Evolutionary conservation across 1,284 basidiomycete species (phyloP), one percentile per base, ranked within the genome.

Genomic region (Melanopsichium pennsylvanicum): DNA sequence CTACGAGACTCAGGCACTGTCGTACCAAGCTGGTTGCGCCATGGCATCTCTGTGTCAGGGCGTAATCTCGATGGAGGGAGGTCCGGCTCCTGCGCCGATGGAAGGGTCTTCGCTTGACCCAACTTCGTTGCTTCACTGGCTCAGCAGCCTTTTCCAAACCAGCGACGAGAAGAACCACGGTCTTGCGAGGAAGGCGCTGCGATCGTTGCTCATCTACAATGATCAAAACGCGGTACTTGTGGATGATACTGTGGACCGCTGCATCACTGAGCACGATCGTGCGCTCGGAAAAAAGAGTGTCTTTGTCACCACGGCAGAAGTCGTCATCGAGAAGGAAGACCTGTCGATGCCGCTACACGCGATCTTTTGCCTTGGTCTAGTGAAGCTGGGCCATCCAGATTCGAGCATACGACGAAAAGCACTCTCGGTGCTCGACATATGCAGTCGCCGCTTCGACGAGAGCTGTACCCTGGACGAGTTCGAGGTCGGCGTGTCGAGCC

Each of bases 1-100:
- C 88, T 71, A 85, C 86, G 74, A 84, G 81, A 72, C 76, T 72
- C 69, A 83, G 76, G 54, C 79, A 72, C 59, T 89, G 90, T 80
- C 88, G 88, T 75, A 86, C 86, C 45, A 91, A 91, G 81, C 89
- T 87, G 7, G 85, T 85, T 55, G 78, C 87, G 50, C 83, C 91
- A 51, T 93, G 91, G 4, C 86, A 87, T 74, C 91, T 88, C 27
- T 90, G 89, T 42, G 77, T 34, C 68, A 73, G 34, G 68, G 70
- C 10, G 49, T 64, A 13, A 71, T 75, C 36, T 60, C 68, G 4
- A 37, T 66, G 44, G 67, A 66, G 2, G 86, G 90, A 13, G 89
- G 91, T 39, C 90, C 91, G 5, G 85, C 94, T 5, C 88, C 91
- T n/a, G 87, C 90, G 7, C 85, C 96, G 61, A 91, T 90, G 80